Evolutionary conservation across 768 basidiomycete genomes (phyloP), one percentile per base, ranked within the genome.

Genomic region (Tricholomella constricta): DNA sequence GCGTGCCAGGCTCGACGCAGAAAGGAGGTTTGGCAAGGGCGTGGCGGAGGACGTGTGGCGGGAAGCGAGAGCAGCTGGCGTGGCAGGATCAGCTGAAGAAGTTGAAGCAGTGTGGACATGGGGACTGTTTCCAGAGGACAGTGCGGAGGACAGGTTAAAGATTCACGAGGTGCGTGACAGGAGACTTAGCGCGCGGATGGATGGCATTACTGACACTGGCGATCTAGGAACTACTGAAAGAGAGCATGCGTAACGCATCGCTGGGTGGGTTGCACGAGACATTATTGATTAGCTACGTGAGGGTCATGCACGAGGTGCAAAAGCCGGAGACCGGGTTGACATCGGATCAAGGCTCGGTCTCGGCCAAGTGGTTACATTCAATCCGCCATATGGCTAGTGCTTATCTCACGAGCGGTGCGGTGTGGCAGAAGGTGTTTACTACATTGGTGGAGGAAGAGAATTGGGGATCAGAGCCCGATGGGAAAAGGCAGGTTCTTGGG

Each of bases 71-170:
- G 57, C 59, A 15, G 51, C 54, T 1, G 14, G 31, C 31, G 77
- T 78, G 19, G 55, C 48, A 25, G 65, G 66, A 47, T 51, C 56
- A 12, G 68, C 67, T 52, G 64, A 66, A 12, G 73, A 67, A 5
- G 34, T 69, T 19, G 64, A 71, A 56, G 67, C 69, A 40, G 67
- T 85, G 34, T 85, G 85, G 84, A 61, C 74, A 40, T 84, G 83
- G 84, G 81, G 83, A 43, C 55, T 83, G 17, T 68, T 66, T 35
- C 56, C 60, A 40, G 61, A 27, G 43, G 58, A 59, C 31, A 49
- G 54, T 52, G 50, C 27, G 34, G 62, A 44, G 41, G 62, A 60
- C 42, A 62, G 58, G 48, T 52, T 54, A 45, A 54, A 50, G 15
- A 41, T 67, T 22, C 69, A 72, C 62, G 64, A 75, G 77, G 77